Conservation (phyloP, 148 eudicot species). For the Rhododendron mucronatum region DNA sequence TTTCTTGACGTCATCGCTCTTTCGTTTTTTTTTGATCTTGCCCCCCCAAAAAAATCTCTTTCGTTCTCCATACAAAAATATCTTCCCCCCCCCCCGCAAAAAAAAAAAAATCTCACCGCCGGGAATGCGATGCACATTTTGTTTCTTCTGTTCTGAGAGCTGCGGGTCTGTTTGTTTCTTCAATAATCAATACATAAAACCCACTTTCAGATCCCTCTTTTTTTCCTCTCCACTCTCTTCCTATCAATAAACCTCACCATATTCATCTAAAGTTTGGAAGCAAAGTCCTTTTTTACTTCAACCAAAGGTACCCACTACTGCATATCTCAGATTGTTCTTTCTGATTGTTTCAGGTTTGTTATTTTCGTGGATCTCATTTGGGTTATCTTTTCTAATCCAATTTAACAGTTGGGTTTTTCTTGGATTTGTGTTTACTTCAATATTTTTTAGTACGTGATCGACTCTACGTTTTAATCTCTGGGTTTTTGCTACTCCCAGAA, state of each 20-base stretch:
- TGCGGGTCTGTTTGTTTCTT: constrained; percentile 1
- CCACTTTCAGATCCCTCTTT: constrained; percentile 6
- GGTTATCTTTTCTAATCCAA: background rate
- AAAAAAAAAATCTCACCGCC: constrained; percentile 9
- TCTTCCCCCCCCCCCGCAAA: background rate
- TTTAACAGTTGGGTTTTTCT: background rate
- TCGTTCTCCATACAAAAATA: background rate
- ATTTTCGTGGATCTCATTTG: background rate
- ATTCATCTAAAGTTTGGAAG: background rate
- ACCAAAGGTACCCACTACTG: constrained; percentile 16
- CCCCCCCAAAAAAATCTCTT: background rate
- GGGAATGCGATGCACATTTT: background rate
- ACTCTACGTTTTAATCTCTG: background rate
- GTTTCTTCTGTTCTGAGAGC: background rate
- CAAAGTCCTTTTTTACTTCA: background rate
- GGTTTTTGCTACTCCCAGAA: background rate
- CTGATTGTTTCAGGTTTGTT: background rate
- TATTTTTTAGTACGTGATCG: too few relatives aligned
- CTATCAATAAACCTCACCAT: constrained; percentile 7
- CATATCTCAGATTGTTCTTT: constrained; percentile 10
- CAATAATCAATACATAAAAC: background rate
- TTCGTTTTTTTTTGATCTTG: background rate
- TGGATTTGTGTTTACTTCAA: background rate
- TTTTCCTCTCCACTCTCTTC: background rate
- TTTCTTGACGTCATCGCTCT: background rate